Base-by-base conservation (phyloP, 805 yeast genomes). In the Kockiozyma suomiensis region DNA sequence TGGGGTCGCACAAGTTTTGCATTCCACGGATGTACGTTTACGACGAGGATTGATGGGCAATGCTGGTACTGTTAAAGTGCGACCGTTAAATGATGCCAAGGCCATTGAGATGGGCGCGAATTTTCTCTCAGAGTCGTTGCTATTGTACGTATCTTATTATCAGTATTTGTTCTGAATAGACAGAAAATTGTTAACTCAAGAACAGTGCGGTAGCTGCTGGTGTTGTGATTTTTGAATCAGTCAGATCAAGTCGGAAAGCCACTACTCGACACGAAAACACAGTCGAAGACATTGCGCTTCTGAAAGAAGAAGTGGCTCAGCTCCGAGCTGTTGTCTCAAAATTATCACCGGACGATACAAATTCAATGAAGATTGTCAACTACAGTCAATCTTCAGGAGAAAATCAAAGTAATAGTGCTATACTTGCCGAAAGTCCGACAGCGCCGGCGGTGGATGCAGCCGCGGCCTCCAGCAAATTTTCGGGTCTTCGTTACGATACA, bases 61-160 rank as follows among this genome's bases (percentile, higher is more conserved):
- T 56, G 75, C 75, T 56, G 76, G 79, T 32, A 70, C 48, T 35
- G 59, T 45, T 4, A 82, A 81, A 67, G 81, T 89, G 7, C 80
- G 96, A 50, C 96, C 96, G 0, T 79, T 90, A 70, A 89, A 88
- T 70, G 96, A 89, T 66, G 82, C 84, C 12, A 85, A 84, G 69
- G 96, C 97, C 38, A 81, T 90, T 45, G 94, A 90, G 59, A 83
- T 80, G 59, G 96, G 96, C 0, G 94, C 96, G 46, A 86, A 81
- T 58, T 83, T 89, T 70, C 74, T 90, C 12, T 86, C 93, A 47
- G 96, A 90, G 71, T 71, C 85, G 33, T 86, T 90, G 69, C 84
- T 90, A 19, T 90, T 90, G 65, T 66, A 42, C 25, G 70, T n/a
- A n/a, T n/a, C n/a, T 58, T 38, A 23, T 13, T 2, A 5, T 17